phyloP scores from a whole-genome alignment of 495 filamentous ascomycete species.

The Penicillium cataractarum region DNA sequence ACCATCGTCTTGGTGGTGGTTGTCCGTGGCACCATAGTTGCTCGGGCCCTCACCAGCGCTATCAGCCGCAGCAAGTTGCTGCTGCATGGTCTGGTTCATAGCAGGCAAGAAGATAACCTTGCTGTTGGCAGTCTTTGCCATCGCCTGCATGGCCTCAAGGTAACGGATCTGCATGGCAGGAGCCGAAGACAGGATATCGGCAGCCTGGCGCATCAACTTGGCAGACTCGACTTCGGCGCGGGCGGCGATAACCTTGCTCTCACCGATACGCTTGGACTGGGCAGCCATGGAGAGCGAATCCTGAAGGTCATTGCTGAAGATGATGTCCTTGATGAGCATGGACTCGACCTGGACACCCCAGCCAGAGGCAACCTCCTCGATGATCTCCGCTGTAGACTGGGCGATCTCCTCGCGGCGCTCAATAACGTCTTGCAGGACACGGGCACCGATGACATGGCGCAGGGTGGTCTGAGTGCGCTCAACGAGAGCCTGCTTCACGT shows the following conservation, averaged over 20 bases:
- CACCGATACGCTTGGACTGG: conserved; percentile 95
- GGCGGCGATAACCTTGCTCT: conserved; percentile 96
- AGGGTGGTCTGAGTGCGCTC: conserved; percentile 98
- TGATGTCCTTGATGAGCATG: conserved; percentile 99
- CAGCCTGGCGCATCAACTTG: conserved; percentile 97
- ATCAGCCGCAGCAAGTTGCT: conserved; percentile 56
- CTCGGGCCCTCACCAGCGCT: conserved; percentile 61
- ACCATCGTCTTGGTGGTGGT: conserved; percentile 51
- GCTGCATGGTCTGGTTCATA: conserved; percentile 52
- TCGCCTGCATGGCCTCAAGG: conserved; percentile 98
- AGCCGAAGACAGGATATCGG: conserved; percentile 89
- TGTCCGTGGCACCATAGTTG: conserved; percentile 45
- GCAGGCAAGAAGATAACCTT: conserved; percentile 96
- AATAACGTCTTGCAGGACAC: conserved; percentile 97
- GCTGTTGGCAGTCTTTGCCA: conserved; percentile 93
- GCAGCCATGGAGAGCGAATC: conserved; percentile 99
- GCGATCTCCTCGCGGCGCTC: conserved; percentile 98
- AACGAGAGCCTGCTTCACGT: conserved; percentile 90
- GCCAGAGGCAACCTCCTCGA: conserved; percentile 89
- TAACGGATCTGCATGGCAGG: conserved; percentile 99
- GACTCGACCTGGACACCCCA: conserved; percentile 97
- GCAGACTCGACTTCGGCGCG: conserved; percentile 96
- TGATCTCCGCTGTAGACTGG: conserved; percentile 92
- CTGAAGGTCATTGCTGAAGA: conserved; percentile 94
- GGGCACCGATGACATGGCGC: conserved; percentile 94